Base-by-base conservation (phyloP, 139 green algal species). In the Chlamydomonas urium region DNA sequence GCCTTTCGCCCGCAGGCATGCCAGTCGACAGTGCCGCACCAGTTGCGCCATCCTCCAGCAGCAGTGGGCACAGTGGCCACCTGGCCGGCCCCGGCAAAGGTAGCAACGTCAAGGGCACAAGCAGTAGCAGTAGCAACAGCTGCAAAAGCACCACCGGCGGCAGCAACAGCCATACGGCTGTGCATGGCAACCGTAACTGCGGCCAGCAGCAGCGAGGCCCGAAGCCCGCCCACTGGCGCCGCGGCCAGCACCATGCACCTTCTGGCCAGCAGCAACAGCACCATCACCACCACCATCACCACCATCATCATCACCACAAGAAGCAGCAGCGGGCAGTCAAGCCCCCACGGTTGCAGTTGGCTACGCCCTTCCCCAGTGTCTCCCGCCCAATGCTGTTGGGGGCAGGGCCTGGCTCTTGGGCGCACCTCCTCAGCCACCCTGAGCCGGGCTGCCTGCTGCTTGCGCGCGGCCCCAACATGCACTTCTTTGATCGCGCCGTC, bases 391-490 rank as follows among this genome's bases (percentile, higher is more conserved):
- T 35, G 3, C 48, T 61, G 42, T 37, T 26, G 37, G 5, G 57
- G 23, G 26, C 37, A 5, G 6, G 6, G 10, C 28, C 33, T 65
- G 50, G 38, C 14, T 42, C 14, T 2, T 81, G 76, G 71, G 65
- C 65, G 2, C 71, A 77, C 57, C 36, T 66, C 0, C 65, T 83
- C 24, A 38, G 53, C 1, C 33, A 57, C 19, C 74, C 74, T 3
- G 76, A 86, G 60, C 42, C 42, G 32, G 80, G 80, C 2, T 86
- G 76, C 45, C n/a, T 86, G 47, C 76, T 86, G 47, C 37, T 86
- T 14, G 73, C 80, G 2, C 31, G 38, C 3, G 33, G 42, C 1
- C 48, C 53, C 23, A n/a, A 29, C 66, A 75, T 72, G 73, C 21
- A 42, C 2, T 75, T 83, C 50, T 83, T 83, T 69, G 36, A 67